Evolutionary conservation across 1,284 basidiomycete species (phyloP).

Genomic region (Omphalotus olearius): DNA sequence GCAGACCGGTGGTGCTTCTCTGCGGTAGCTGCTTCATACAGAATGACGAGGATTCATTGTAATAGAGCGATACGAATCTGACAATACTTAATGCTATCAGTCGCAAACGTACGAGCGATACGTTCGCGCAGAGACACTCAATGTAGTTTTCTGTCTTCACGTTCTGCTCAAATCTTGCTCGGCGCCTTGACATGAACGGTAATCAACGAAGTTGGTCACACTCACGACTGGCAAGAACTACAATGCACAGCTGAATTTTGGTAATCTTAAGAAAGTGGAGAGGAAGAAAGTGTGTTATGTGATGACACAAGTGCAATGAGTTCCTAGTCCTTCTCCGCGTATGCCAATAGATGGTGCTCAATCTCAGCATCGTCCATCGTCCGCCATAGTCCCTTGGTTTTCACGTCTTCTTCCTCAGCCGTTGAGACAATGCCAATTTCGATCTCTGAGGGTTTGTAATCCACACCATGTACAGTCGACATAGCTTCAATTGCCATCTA

Average conservation of each 20-base stretch:
- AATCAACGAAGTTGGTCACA: too few species aligned
- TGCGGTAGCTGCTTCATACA: constrained; percentile 28
- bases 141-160: too few species aligned
- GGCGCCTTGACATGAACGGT: too few species aligned
- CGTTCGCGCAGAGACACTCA: too few species aligned
- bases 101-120: too few species aligned
- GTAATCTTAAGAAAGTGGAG: not conserved
- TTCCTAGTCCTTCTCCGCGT: constrained; percentile 88
- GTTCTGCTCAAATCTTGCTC: too few species aligned
- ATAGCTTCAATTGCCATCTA: constrained; percentile 95
- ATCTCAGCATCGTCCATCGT: constrained; percentile 83
- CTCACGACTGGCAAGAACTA: too few species aligned
- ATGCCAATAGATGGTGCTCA: constrained; percentile 81
- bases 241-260: too few species aligned
- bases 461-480: constrained; percentile 89
- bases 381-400: constrained; percentile 75
- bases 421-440: constrained; percentile 83
- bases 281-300: not conserved
- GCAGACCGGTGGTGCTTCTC: constrained; percentile 73
- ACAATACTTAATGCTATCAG: too few species aligned
- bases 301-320: too few species aligned
- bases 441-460: constrained; percentile 90
- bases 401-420: constrained; percentile 60
- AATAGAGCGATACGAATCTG: too few species aligned
- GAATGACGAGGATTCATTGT: not conserved